phyloP scores from a whole-genome alignment of 2,329 filamentous ascomycete genomes.

The Phialophora verrucosa region DNA sequence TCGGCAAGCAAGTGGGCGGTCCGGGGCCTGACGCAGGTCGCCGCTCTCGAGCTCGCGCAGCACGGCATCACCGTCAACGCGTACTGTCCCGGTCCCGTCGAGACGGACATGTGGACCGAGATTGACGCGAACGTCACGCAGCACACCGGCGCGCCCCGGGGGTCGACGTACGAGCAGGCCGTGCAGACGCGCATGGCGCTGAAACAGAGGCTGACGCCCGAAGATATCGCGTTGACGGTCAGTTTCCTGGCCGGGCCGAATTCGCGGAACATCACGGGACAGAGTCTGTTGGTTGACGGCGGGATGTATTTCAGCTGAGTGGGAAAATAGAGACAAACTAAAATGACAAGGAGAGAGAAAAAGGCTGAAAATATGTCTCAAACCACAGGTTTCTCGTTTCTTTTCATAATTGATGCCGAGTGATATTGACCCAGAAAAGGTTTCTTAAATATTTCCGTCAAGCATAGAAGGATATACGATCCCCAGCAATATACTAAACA shows the following conservation, averaged over 20 bases:
- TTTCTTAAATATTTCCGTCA: too few species aligned
- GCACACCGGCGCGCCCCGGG: conserved; percentile 56
- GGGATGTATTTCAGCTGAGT: conserved; percentile 43
- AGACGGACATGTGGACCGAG: conserved; percentile 70
- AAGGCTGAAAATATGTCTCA: too few species aligned
- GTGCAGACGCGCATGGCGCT: conserved; percentile 19
- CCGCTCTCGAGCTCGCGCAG: conserved; percentile 67
- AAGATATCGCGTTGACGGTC: conserved; percentile 23
- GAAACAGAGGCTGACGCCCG: conserved; percentile 11
- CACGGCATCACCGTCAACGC: conserved; percentile 71
- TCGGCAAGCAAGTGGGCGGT: conserved; percentile 70
- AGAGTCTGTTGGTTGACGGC: conserved; percentile 67
- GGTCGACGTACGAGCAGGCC: conserved; percentile 56
- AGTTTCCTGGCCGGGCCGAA: conserved; percentile 24
- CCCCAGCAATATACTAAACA: too few species aligned
- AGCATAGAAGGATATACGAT: too few species aligned
- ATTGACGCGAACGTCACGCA: conserved; percentile 66
- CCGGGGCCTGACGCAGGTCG: conserved; percentile 67
- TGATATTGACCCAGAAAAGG: too few species aligned
- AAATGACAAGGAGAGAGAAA: too few species aligned
- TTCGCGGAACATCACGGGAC: conserved; percentile 61
- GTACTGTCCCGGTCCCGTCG: conserved; percentile 71
- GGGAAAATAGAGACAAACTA: too few species aligned
- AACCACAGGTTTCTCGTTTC: too few species aligned
- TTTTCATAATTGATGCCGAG: too few species aligned